Base-by-base conservation (phyloP, 2,329 filamentous ascomycete genomes). In the Rutstroemia sydowiana region DNA sequence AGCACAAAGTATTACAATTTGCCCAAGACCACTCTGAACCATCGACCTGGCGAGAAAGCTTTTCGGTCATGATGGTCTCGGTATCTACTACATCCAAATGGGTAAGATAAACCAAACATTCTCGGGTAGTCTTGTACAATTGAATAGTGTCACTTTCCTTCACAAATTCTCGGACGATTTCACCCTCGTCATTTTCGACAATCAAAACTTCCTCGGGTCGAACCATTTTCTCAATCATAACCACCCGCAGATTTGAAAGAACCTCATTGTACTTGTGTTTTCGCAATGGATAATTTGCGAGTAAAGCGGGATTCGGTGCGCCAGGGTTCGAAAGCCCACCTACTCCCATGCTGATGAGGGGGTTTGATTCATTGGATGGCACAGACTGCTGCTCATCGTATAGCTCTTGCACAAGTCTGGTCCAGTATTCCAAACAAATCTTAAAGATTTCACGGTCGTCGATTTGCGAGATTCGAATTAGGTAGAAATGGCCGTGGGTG, bases 221-320 rank as follows among this genome's bases (percentile, higher is more conserved):
- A 30, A 98, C 93, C 93, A 98, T 98, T 77, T 96, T 96, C 74
- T 98, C 93, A 57, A 98, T 97, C 93, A 98, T 98, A 59, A 98
- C 93, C 21, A 92, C 87, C 60, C 93, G 85, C 52, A 98, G 77
- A 68, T 95, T 97, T 9, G 92, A 92, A 45, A 98, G 75, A 18
- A 98, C 87, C 66, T 96, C 90, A 59, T 85, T 85, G 71, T 97
- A 98, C 72, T 96, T 97, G 78, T 98, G 92, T 75, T 98, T 98
- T 56, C 95, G 85, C 41, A 98, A 79, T 11, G 92, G 90, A 65
- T 95, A 95, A 69, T 90, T 95, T 62, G 84, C 85, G 56, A 97
- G 76, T n/a, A 92, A 75, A 48, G 75, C 81, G 1, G 92, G 89
- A 66, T 95, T 90, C 45, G 89, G 86, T 2, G 90, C 91, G 41